These are phyloP conservation scores for Sporothrix pallida DNA, from an alignment of 2,329 filamentous ascomycete species.

Conservation along the genomic window DNA sequence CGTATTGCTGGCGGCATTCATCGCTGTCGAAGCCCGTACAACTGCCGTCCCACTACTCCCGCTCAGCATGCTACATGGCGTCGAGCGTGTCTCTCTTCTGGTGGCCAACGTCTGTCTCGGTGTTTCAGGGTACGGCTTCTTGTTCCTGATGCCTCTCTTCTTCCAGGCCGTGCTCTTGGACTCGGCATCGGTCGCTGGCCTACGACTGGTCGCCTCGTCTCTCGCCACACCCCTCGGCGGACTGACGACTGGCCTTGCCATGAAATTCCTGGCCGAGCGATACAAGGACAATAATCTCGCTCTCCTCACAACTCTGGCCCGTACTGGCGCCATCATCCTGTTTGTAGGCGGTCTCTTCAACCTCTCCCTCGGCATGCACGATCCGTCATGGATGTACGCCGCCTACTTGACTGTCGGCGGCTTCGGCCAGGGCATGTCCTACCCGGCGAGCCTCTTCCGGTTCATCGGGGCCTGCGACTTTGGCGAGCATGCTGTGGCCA, in stretches of 20 bases:
- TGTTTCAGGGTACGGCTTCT: slow-evolving; percentile 66
- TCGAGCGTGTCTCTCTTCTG: slow-evolving; percentile 60
- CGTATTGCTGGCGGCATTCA: slow-evolving; percentile 52
- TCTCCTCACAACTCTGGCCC: slow-evolving; percentile 57
- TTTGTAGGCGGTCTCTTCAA: slow-evolving; percentile 54
- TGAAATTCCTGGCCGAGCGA: slow-evolving; percentile 51
- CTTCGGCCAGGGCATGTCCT: slow-evolving; percentile 37
- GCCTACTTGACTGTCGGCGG: slow-evolving; percentile 32
- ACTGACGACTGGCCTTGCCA: slow-evolving; percentile 62
- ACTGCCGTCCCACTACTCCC: slow-evolving; percentile 61
- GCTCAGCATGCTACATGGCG: slow-evolving; percentile 61
- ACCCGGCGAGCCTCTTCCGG: slow-evolving; percentile 26
- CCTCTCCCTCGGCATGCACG: slow-evolving; percentile 53
- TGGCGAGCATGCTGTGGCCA: slow-evolving; percentile 34
- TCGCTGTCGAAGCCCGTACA: slow-evolving; percentile 56
- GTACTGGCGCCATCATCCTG: slow-evolving; percentile 58
- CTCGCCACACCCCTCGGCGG: slow-evolving; percentile 64
- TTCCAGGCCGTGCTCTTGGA: slow-evolving; percentile 71
- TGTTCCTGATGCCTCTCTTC: slow-evolving; percentile 74
- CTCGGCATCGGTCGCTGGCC: slow-evolving; percentile 67
- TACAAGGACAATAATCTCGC: slow-evolving; percentile 46
- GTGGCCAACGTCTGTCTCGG: slow-evolving; percentile 65
- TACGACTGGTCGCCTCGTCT: slow-evolving; percentile 67
- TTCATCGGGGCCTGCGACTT: neutral
- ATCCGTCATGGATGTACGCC: slow-evolving; percentile 59